These are phyloP conservation scores for Hymenoscyphus repandus DNA, from an alignment of 2,329 filamentous ascomycete genomes.

Conservation along the genomic window DNA sequence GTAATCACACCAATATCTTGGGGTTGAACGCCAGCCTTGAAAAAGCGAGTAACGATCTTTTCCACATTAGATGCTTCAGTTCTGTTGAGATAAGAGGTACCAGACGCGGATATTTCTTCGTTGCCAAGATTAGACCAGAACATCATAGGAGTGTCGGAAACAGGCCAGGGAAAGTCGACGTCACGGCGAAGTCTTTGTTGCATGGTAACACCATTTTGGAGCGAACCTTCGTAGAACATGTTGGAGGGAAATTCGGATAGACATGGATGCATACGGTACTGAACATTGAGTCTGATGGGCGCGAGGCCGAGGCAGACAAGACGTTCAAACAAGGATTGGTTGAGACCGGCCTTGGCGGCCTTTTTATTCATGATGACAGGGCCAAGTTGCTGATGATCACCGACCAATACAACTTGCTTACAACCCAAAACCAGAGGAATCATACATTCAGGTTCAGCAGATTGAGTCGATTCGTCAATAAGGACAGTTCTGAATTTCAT, in stretches of 20 bases:
- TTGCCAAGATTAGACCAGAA: constrained; percentile 99
- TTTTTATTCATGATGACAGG: constrained; percentile 99
- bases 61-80: constrained; percentile 97
- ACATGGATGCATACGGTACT: constrained; percentile 99
- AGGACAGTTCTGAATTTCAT: constrained; percentile 98
- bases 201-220: constrained; percentile 94
- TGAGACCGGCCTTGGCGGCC: constrained; percentile 92
- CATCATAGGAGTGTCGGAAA: constrained; percentile 96
- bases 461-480: constrained; percentile 97
- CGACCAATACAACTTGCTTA: constrained; percentile 98
- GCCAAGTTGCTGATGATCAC: constrained; percentile 95
- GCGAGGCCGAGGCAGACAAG: constrained; percentile 85
- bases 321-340: constrained; percentile 97
- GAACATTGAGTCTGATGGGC: constrained; percentile 90
- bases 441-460: constrained; percentile 97
- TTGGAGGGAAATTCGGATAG: constrained; percentile 96
- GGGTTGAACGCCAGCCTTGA: constrained; percentile 96
- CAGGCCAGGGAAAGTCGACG: constrained; percentile 97
- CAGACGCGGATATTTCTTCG: constrained; percentile 95
- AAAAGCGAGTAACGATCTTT: constrained; percentile 97
- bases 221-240: constrained; percentile 98
- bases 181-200: constrained; percentile 84
- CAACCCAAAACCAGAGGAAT: constrained; percentile 95
- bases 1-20: constrained; percentile 95
- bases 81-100: constrained; percentile 95